Evolutionary conservation across 495 filamentous ascomycete species (phyloP), one percentile per base, ranked within the genome.

Genomic region (Parathielavia hyrcaniae): DNA sequence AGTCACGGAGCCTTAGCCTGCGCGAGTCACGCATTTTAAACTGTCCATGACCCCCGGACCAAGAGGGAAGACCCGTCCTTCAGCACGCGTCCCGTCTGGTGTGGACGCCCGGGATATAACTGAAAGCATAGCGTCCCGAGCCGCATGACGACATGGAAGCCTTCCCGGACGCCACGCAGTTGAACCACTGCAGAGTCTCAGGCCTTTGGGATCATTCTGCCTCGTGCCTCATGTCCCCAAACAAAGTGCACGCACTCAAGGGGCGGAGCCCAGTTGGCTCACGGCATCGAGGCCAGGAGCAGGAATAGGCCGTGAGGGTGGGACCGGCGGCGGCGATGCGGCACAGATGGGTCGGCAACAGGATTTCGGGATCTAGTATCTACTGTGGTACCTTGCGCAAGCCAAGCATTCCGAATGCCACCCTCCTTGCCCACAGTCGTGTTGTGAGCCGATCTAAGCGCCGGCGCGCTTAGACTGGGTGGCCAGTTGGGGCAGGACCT

Each of bases 241-340:
- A n/a, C 44, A 4, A 7, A 4, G 8, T 49, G 55, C 55, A 20
- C 50, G 55, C 55, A 13, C 49, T 12, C 36, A 38, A 23, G 22
- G 20, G 46, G 46, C 55, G 45, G 55, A 50, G 55, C 46, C 41
- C 10, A 7, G 22, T 57, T 35, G 45, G 55, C 55, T 30, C 34
- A 41, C 46, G 36, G 23, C 14, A 26, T 39, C n/a, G 45, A 43
- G 20, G 32, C 34, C 46, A 44, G 46, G 36, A 43, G 30, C 44
- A 43, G 35, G 54, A 56, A 48, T 49, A 56, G 44, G 54, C 14
- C 41, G 53, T 41, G n/a, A 49, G 44, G 52, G 52, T 44, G 30
- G 40, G 36, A 46, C 40, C 52, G 53, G 32, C 50, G 45, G 34
- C 53, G 11, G 20, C 19, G 44, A 16, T 40, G 53, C 53, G 44